Conservation (phyloP, 495 filamentous ascomycete species). For the Collariella sp. region DNA sequence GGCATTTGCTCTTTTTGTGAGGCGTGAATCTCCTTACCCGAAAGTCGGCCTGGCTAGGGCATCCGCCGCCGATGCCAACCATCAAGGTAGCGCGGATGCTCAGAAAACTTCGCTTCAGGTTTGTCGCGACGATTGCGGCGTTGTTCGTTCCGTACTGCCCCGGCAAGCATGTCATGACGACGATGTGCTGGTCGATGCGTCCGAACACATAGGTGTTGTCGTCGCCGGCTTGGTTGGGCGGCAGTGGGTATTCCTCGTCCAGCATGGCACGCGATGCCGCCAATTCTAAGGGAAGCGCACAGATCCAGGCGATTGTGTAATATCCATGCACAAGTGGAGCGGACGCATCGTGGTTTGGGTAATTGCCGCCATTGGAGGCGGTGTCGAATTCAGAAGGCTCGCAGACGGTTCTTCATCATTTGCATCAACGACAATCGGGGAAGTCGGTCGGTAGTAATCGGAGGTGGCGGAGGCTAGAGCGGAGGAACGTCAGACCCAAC, state of each 20-base stretch:
- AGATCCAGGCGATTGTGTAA: conserved; percentile 14
- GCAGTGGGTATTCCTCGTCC: conserved; percentile 1
- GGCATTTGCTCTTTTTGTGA: no score
- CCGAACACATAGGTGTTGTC: conserved; percentile 31
- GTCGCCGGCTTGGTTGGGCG: conserved; percentile 13
- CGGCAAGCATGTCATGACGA: conserved; percentile 41
- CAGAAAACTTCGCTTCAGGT: conserved; percentile 28
- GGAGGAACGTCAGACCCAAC: not conserved
- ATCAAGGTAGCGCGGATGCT: conserved; percentile 23
- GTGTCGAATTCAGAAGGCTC: conserved; percentile 1
- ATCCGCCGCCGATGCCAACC: conserved; percentile 40
- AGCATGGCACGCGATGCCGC: conserved; percentile 9
- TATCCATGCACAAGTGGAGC: conserved; percentile 1
- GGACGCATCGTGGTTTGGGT: not conserved
- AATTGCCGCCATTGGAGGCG: not conserved
- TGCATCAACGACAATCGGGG: not conserved
- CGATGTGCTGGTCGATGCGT: conserved; percentile 31
- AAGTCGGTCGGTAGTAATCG: not conserved
- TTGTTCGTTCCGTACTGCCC: conserved; percentile 20
- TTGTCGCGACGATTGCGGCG: conserved; percentile 28
- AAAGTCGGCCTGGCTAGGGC: conserved; percentile 29
- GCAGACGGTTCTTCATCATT: not conserved
- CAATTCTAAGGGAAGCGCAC: conserved; percentile 6
- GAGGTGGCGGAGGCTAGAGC: not conserved
- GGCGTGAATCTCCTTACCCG: no score